Conservation (phyloP, 208 protist genomes). For the Angomonas desouzai region DNA sequence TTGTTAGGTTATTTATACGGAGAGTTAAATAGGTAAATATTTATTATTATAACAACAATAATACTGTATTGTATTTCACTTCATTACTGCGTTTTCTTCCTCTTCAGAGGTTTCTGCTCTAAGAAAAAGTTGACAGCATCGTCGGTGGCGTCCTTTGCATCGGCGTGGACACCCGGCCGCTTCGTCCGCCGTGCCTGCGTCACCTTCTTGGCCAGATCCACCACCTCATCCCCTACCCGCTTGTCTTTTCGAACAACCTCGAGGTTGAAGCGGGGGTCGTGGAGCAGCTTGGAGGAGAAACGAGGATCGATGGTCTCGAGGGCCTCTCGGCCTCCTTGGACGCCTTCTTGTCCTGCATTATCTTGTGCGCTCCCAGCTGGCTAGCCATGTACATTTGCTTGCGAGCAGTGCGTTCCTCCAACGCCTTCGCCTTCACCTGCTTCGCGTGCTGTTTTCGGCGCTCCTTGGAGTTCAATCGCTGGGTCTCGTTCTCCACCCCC, state of each 20-base stretch:
- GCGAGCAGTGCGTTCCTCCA: constrained; percentile 57
- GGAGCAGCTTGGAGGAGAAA: constrained; percentile 80
- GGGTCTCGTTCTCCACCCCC: constrained; percentile 37
- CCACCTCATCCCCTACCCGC: constrained; percentile 54
- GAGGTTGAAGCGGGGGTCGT: constrained; percentile 82
- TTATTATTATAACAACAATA: constrained; percentile 3
- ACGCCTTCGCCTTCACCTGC: constrained; percentile 57
- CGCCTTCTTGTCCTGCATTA: constrained; percentile 32
- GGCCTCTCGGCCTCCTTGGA: constrained; percentile 32
- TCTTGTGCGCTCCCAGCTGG: constrained; percentile 50
- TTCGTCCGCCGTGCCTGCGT: constrained; percentile 56
- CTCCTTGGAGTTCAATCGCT: constrained; percentile 58
- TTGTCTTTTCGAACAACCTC: constrained; percentile 74
- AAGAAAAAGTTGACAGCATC: constrained; percentile 77
- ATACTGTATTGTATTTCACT: constrained; percentile 8
- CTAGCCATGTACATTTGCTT: constrained; percentile 70
- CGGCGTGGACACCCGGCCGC: constrained; percentile 11
- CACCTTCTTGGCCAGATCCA: constrained; percentile 63
- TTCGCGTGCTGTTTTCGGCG: constrained; percentile 67
- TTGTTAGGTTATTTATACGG: background rate
- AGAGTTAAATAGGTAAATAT: background rate
- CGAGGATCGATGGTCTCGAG: constrained; percentile 64
- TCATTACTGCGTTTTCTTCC: constrained; percentile 4
- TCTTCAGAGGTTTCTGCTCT: constrained; percentile 17
- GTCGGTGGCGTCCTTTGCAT: background rate